Base-by-base conservation (phyloP, 2,329 filamentous ascomycete genomes). In the Huntiella omanensis region DNA sequence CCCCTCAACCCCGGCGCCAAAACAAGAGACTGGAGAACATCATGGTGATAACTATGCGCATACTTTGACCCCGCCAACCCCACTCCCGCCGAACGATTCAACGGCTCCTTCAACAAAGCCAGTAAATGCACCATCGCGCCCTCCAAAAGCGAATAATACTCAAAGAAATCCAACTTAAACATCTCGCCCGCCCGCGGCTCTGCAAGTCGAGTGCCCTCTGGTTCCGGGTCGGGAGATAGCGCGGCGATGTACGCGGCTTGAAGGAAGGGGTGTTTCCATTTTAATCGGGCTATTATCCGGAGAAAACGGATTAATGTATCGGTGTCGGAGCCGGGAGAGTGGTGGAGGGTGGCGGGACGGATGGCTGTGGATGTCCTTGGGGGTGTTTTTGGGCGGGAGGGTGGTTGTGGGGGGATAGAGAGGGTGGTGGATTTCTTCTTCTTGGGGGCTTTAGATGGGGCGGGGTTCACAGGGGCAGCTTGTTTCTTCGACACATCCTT, bases 91-190 rank as follows among this genome's bases (percentile, higher is more conserved):
- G 15, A 37, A 7, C 11, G 22, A 10, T 11, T 15, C 19, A 83
- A 63, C 0, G 58, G 56, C 4, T 82, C 65, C 5, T 71, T 74
- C 49, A 77, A 80, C 0, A 82, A 69, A 0, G 67, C 68, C n/a
- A 82, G 68, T 1, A 82, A 62, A 40, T 78, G 71, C 1, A 82
- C 76, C 5, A 84, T 64, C 0, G 77, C 78, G 28, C 80, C 73
- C 60, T 85, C 80, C 5, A 84, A 69, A 33, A 82, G 68, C 44
- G 75, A 73, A 61, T 84, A 84, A 58, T 79, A 84, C 55, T 85
- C 80, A 59, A 81, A 77, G 52, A 84, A 85, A 55, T 84, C 80
- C 5, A 84, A 68, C 58, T 84, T 83, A 64, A 84, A 84, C 67
- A 83, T 83, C 12, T 47, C 39, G 0, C 41, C 32, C 2, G 73